Base-by-base conservation (phyloP, 192 early-diverging fungal genomes). In the Backusella luteola region DNA sequence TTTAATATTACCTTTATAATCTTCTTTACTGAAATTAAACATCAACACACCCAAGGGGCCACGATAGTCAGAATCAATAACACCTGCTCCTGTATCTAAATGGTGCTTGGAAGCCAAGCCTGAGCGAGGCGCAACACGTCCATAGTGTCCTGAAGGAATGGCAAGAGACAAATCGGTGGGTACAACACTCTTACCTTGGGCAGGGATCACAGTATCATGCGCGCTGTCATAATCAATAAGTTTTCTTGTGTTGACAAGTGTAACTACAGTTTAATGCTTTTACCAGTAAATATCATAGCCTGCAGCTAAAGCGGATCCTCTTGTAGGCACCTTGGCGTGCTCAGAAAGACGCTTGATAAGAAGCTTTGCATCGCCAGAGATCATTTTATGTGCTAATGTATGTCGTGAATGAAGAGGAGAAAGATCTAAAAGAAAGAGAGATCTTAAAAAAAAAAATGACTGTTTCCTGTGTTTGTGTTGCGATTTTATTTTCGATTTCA, bases 261-360 rank as follows among this genome's bases (percentile, higher is more conserved):
- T 66, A 19, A 32, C n/a, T 15, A 2, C 7, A 39, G 15, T 23
- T 29, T 41, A 21, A 1, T 67, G 7, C 63, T 5, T 3, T 32
- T 84, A 93, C 83, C 91, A 90, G 82, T 89, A 97, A 2, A 99
- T 86, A 81, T 99, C 98, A 83, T 97, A 98, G 29, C 98, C 98
- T 35, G 98, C 98, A 17, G 96, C 95, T 69, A 88, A 79, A 26
- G 79, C 67, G 34, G 92, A 93, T n/a, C 95, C 95, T 69, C 96
- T 89, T 29, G 83, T 88, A 23, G 98, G 98, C 1, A 98, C 74
- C 15, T 81, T 81, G 23, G 93, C 97, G 15, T 93, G 88, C n/a
- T 89, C 80, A 15, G 85, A 89, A 0, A 96, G 84, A 29, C 84
- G 77, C 80, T 95, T 92, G 66, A 96, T 92, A 23, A 90, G 81